phyloP scores from a whole-genome alignment of 2,329 filamentous ascomycete species.

The Pezicula rhizophila region DNA sequence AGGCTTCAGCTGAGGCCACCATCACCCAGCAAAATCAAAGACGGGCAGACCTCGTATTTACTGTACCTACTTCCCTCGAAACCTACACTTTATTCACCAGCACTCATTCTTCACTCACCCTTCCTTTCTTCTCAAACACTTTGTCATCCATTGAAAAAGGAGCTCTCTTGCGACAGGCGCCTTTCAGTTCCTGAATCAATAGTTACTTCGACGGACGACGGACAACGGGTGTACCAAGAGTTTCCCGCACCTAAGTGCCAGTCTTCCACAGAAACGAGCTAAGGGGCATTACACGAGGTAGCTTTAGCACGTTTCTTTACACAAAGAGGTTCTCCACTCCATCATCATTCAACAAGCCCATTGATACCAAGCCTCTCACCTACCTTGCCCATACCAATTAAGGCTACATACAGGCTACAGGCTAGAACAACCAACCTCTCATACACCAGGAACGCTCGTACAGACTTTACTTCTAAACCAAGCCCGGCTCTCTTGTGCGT shows the following conservation, averaged over 20 bases:
- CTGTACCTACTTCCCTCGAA: not conserved
- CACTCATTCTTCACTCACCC: too few species aligned
- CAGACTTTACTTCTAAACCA: not conserved
- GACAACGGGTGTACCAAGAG: too few species aligned
- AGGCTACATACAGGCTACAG: not conserved
- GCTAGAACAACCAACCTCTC: not conserved
- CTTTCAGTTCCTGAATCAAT: too few species aligned
- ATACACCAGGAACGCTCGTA: not conserved
- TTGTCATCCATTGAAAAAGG: too few species aligned
- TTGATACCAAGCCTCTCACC: not conserved
- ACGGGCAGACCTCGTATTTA: not conserved
- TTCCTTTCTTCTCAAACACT: too few species aligned
- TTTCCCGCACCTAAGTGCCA: too few species aligned
- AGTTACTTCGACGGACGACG: too few species aligned
- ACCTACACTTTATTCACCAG: too few species aligned
- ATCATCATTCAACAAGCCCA: not conserved
- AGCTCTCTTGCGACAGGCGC: too few species aligned
- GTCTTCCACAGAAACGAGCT: too few species aligned
- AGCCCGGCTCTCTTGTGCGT: slow-evolving; percentile 2
- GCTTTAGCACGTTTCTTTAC: not conserved
- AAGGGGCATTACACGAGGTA: not conserved
- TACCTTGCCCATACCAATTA: not conserved
- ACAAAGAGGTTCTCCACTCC: not conserved
- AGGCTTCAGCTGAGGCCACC: not conserved
- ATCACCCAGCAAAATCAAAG: not conserved